Evolutionary conservation across 768 basidiomycete species (phyloP), one percentile per base, ranked within the genome.

Genomic region (Russula olivacea): DNA sequence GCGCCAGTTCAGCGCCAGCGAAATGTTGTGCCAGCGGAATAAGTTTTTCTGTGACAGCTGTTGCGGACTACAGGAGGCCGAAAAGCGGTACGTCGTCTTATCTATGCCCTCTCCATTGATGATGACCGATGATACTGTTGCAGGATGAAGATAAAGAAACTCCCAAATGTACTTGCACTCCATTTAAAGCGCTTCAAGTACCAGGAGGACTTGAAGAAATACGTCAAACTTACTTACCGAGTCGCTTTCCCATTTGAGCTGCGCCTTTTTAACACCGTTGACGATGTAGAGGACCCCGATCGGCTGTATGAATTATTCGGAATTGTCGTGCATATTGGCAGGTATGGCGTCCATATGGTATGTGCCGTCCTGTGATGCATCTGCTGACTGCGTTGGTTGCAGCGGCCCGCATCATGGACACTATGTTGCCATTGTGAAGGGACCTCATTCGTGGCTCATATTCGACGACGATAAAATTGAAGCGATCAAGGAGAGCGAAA

Each of bases 121-220:
- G 30, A 25, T 10, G 21, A 9, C 23, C 9, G 1, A 45, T 45
- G 23, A 34, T 40, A 47, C 21, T 15, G 7, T 51, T 25, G 12
- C 71, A 97, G 96, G 70, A 98, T 99, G 96, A 99, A 99, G 76
- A 94, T 99, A 73, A 98, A 98, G 79, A 89, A 86, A 68, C 80
- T 98, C 0, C 97, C 97, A 0, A 96, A 98, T 72, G 81, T 99
- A 41, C 86, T 99, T 25, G 94, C 96, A 14, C 81, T 99, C 28
- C 97, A 99, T 74, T 77, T 99, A 52, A 99, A 99, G 78, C 85
- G 97, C 38, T 99, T 99, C 86, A 99, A 99, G 76, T 97, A 94
- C 72, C 94, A 97, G 73, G 96, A 98, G 74, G 89, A 93, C 68
- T 76, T 90, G 2, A 84, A 86, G 64, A 89, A 85, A 72, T 93